Percentiles rank a stretch among this genome's conserved stretches.
These are phyloP conservation scores for Ilex aquifolium DNA, from an alignment of 257 asterid species.

Conservation along the genomic window DNA sequence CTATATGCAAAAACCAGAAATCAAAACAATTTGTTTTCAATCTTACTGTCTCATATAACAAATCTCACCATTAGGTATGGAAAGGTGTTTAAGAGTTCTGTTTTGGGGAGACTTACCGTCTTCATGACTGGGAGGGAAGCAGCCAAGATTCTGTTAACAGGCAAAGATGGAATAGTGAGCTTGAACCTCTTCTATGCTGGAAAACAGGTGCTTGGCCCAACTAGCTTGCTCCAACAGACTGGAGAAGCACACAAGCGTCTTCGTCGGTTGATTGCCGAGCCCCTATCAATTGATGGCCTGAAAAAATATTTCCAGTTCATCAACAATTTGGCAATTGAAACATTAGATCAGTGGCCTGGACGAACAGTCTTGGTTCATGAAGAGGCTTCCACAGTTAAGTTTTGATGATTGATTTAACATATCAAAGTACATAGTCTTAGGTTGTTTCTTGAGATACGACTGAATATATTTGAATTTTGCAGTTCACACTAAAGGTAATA, in stretches of 20 bases:
- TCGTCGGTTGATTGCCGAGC: slow-evolving; percentile 63
- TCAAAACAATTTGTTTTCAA: neutral
- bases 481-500: slow-evolving; percentile 83
- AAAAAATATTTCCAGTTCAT: slow-evolving; percentile 71
- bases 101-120: slow-evolving; percentile 66
- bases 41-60: neutral
- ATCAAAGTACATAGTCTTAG: neutral
- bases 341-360: slow-evolving; percentile 63
- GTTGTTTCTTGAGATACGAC: slow-evolving; percentile 8
- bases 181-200: slow-evolving; percentile 78
- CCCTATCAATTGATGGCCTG: slow-evolving; percentile 63
- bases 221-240: slow-evolving; percentile 74
- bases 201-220: slow-evolving; percentile 77
- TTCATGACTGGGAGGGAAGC: slow-evolving; percentile 85
- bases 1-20: neutral
- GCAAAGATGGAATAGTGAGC: slow-evolving; percentile 84
- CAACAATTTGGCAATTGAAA: slow-evolving; percentile 56
- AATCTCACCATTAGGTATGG: slow-evolving; percentile 45
- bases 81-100: slow-evolving; percentile 78
- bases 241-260: slow-evolving; percentile 78
- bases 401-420: neutral
- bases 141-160: slow-evolving; percentile 64
- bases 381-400: slow-evolving; percentile 72
- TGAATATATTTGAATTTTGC: slow-evolving; percentile 21
- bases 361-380: slow-evolving; percentile 51